Evolutionary conservation across 257 asterid species (phyloP), one percentile per base, ranked within the genome.

Genomic region (Solanum stenotomum): DNA sequence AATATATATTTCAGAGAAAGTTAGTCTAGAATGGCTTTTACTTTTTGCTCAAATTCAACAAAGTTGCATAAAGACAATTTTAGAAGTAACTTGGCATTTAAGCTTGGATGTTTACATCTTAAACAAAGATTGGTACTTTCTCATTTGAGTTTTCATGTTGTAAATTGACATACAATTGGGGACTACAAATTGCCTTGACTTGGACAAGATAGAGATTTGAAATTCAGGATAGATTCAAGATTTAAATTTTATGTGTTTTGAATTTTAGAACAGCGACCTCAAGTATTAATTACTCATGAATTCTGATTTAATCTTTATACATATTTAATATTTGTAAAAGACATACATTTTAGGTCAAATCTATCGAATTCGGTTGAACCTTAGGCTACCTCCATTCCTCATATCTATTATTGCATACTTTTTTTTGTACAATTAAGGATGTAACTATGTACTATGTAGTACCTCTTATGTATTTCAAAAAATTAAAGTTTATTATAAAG

Each of bases 1-100:
- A 65, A 75, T 90, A 68, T 89, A 86, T 87, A 87, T 89, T 82
- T 87, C 83, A 81, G 88, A 76, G 40, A 88, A 91, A 87, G 89
- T 15, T 68, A 38, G 72, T 42, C 63, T 38, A 83, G 29, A 83
- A 77, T 89, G 87, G 83, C 61, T 34, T 65, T 44, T 77, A 61
- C 85, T 70, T 89, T 87, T 85, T 85, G 81, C 44, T 49, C 59
- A 86, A 56, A 27, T 44, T 22, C 40, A 22, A 77, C 5, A 23
- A 59, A 72, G 61, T 40, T 29, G 10, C 52, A 38, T 5, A 49
- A 56, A 59, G 37, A 34, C 34, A 63, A 35, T 33, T 34, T 31
- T 34, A 72, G 27, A 72, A 72, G 44, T 18, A 72, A 74, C 29
- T 35, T 74, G 83, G 83, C 83, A 35, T 75, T 84, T 56, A 61